Percentiles rank a stretch among this genome's conserved stretches.
Evolutionary conservation across 1,284 basidiomycete genomes (phyloP).

Genomic region (Leccinum subspadiceum): DNA sequence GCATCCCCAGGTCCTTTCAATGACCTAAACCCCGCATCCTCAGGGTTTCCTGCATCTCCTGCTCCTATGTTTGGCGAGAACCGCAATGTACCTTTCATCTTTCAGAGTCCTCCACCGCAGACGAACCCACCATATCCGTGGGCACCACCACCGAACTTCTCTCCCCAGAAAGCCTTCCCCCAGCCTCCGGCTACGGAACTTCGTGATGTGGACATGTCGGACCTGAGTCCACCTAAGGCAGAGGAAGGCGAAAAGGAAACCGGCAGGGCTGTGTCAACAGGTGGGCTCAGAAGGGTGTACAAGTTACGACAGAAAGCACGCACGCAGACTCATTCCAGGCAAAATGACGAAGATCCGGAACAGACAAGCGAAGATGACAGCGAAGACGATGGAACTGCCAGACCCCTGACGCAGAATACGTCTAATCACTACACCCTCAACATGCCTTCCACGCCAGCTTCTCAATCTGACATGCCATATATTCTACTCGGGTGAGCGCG

Average conservation of each 20-base stretch:
- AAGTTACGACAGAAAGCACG: slow-evolving; percentile 56
- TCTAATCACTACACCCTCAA: slow-evolving; percentile 82
- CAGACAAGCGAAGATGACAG: slow-evolving; percentile 43
- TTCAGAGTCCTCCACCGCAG: slow-evolving; percentile 52
- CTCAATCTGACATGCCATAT: slow-evolving; percentile 64
- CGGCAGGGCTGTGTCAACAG: slow-evolving; percentile 55
- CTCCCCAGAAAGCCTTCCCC: slow-evolving; percentile 59
- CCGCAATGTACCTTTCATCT: slow-evolving; percentile 67
- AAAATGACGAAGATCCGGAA: slow-evolving; percentile 37
- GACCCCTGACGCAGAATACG: slow-evolving; percentile 50
- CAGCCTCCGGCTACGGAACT: slow-evolving; percentile 43
- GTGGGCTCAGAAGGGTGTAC: slow-evolving; percentile 70
- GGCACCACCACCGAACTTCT: slow-evolving; percentile 59
- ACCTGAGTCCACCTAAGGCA: slow-evolving; percentile 56
- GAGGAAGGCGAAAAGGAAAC: slow-evolving; percentile 43
- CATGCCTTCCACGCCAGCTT: slow-evolving; percentile 56
- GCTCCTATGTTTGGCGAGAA: slow-evolving; percentile 60
- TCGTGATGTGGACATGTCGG: slow-evolving; percentile 71
- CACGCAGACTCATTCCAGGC: slow-evolving; percentile 33
- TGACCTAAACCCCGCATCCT: slow-evolving; percentile 46
- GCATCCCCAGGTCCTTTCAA: slow-evolving; percentile 51
- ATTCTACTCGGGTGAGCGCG: slow-evolving; percentile 71
- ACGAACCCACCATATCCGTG: slow-evolving; percentile 52
- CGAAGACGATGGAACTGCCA: slow-evolving; percentile 37
- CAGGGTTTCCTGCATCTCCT: slow-evolving; percentile 42